A percentile compares a stretch with the other conserved stretches of the same genome.
Conservation (phyloP, 208 protist genomes). For the Naegleria lovaniensis region DNA sequence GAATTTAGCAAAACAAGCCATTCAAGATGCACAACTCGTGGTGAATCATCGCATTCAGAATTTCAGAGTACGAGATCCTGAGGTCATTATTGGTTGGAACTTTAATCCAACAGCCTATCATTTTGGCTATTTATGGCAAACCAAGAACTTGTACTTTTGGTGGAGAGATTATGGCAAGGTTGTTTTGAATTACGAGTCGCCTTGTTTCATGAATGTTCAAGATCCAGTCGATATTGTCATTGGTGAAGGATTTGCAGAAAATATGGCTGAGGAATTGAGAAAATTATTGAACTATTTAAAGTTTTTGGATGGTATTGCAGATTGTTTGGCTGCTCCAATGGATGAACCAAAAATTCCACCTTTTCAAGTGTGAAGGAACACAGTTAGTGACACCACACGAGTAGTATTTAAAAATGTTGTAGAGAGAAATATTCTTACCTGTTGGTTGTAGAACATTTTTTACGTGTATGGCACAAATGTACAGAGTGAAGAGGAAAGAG, state of each 20-base stretch:
- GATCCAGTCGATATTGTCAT: constrained; percentile 15
- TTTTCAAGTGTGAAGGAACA: not conserved
- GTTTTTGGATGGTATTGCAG: not conserved
- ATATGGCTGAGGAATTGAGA: not conserved
- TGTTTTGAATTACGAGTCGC: not conserved
- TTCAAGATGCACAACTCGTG: not conserved
- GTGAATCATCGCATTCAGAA: not conserved
- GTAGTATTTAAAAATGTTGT: no score
- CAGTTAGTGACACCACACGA: no score
- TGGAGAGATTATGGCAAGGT: constrained; percentile 22
- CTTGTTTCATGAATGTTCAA: constrained; percentile 29
- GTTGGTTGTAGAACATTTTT: no score
- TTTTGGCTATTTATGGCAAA: constrained; percentile 23
- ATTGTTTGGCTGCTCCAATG: not conserved
- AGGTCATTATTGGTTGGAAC: not conserved
- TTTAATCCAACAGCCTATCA: constrained; percentile 24
- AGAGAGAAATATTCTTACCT: no score
- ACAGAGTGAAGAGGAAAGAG: no score
- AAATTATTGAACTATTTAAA: not conserved
- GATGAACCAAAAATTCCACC: not conserved
- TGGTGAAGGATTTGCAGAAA: not conserved
- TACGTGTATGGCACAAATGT: no score
- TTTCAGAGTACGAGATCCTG: not conserved
- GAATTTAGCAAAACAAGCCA: not conserved
- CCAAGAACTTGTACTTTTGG: constrained; percentile 3